Conservation (phyloP, 2,329 filamentous ascomycete species). For the Arthrobotrys pseudoclavata region DNA sequence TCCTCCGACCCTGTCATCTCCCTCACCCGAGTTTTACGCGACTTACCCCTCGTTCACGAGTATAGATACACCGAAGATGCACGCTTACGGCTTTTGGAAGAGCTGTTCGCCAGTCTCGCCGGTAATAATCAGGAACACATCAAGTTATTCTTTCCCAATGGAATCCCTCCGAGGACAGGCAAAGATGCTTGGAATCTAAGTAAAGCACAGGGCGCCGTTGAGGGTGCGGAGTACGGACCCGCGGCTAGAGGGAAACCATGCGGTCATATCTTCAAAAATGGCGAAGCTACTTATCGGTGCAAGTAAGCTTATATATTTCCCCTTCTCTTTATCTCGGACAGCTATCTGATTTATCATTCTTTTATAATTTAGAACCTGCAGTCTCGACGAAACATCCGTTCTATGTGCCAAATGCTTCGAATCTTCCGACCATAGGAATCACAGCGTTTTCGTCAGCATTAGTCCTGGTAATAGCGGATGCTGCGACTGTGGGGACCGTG, state of each 20-base stretch:
- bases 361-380: slow-evolving; percentile 75
- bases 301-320: slow-evolving; percentile 67
- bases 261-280: slow-evolving; percentile 95
- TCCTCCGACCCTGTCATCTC: slow-evolving; percentile 66
- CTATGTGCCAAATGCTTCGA: slow-evolving; percentile 96
- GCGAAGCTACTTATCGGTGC: slow-evolving; percentile 94
- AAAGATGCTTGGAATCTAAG: slow-evolving; percentile 77
- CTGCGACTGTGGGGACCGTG: slow-evolving; percentile 95
- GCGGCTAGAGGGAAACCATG: slow-evolving; percentile 92
- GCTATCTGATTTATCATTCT: background rate
- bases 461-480: slow-evolving; percentile 94
- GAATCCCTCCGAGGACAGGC: slow-evolving; percentile 73
- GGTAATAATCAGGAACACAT: slow-evolving; percentile 81
- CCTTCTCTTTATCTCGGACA: background rate
- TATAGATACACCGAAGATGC: slow-evolving; percentile 83
- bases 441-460: slow-evolving; percentile 89
- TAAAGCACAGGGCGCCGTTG: slow-evolving; percentile 89
- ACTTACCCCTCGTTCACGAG: slow-evolving; percentile 79
- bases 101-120: slow-evolving; percentile 88
- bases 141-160: slow-evolving; percentile 83
- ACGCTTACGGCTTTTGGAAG: slow-evolving; percentile 78
- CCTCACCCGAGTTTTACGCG: slow-evolving; percentile 71
- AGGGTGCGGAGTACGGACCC: slow-evolving; percentile 94
- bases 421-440: slow-evolving; percentile 91
- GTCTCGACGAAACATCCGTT: slow-evolving; percentile 93